phyloP scores from a whole-genome alignment of 768 basidiomycete species.

The Psilocybe subaeruginosa region DNA sequence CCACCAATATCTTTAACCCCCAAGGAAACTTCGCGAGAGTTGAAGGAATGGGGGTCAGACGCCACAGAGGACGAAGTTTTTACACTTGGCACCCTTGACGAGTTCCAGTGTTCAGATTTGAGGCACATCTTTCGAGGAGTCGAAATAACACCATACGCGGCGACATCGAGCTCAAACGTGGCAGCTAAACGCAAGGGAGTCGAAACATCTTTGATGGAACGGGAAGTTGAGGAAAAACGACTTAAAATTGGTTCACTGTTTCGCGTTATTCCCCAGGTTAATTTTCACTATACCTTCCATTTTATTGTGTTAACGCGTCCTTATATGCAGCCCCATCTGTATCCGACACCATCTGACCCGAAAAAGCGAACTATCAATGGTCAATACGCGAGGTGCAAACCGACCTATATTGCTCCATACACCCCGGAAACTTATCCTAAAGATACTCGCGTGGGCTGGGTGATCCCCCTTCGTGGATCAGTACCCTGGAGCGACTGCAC shows the following conservation, averaged over 20 bases:
- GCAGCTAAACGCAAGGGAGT: neutral
- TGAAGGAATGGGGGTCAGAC: conserved; percentile 43
- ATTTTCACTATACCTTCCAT: conserved; percentile 12
- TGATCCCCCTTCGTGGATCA: conserved; percentile 58
- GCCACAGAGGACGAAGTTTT: conserved; percentile 36
- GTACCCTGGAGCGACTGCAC: conserved; percentile 52
- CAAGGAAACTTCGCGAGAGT: neutral
- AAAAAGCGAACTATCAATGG: conserved; percentile 11
- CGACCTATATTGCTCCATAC: conserved; percentile 40
- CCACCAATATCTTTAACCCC: neutral
- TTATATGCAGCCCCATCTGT: conserved; percentile 37
- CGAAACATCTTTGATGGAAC: neutral
- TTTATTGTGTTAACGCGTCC: neutral
- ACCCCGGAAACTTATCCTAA: conserved; percentile 28
- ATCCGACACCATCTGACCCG: conserved; percentile 25
- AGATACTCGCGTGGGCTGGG: conserved; percentile 53
- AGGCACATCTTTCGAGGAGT: neutral
- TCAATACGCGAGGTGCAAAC: conserved; percentile 37
- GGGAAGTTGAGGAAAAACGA: conserved; percentile 33
- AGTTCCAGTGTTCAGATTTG: conserved; percentile 32
- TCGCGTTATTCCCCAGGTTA: conserved; percentile 48
- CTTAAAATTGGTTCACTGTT: conserved; percentile 37
- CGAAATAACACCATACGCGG: neutral
- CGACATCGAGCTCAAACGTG: neutral
- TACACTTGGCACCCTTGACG: conserved; percentile 40